Evolutionary conservation across 192 early-diverging fungal genomes (phyloP).

Genomic region (Dissophora globulifera): DNA sequence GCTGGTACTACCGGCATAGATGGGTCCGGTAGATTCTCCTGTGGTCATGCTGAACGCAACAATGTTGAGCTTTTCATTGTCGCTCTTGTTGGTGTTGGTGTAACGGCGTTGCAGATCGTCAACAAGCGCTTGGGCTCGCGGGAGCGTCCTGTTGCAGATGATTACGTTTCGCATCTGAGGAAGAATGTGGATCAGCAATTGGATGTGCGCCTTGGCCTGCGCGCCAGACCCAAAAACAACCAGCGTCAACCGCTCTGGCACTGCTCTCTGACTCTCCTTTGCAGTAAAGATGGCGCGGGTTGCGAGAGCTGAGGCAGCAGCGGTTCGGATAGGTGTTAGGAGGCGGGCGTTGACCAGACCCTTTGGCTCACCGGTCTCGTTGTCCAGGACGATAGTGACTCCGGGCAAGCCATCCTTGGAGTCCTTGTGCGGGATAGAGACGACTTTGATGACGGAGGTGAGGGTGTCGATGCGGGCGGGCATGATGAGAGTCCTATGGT

Average conservation of each 20-base stretch:
- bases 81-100: too few species aligned
- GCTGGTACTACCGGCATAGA: background rate
- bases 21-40: slow-evolving; percentile 21
- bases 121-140: slow-evolving; percentile 41
- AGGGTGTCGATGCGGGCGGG: slow-evolving; percentile 57
- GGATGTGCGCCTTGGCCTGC: slow-evolving; percentile 60
- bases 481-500: slow-evolving; percentile 60
- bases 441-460: slow-evolving; percentile 58
- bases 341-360: slow-evolving; percentile 60
- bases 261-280: background rate
- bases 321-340: slow-evolving; percentile 61
- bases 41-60: slow-evolving; percentile 39
- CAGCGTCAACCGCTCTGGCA: slow-evolving; percentile 22
- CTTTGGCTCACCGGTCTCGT: slow-evolving; percentile 52
- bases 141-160: slow-evolving; percentile 58
- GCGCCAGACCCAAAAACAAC: slow-evolving; percentile 65
- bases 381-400: slow-evolving; percentile 56
- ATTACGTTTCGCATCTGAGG: slow-evolving; percentile 52
- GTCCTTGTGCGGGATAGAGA: slow-evolving; percentile 57
- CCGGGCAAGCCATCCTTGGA: slow-evolving; percentile 58
- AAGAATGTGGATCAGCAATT: slow-evolving; percentile 55
- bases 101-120: slow-evolving; percentile 24
- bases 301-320: slow-evolving; percentile 63
- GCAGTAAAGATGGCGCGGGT: slow-evolving; percentile 46
- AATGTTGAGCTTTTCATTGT: slow-evolving; percentile 8